These are phyloP conservation scores for Rachicladosporium sp. DNA, from an alignment of 2,329 filamentous ascomycete genomes.

Conservation along the genomic window DNA sequence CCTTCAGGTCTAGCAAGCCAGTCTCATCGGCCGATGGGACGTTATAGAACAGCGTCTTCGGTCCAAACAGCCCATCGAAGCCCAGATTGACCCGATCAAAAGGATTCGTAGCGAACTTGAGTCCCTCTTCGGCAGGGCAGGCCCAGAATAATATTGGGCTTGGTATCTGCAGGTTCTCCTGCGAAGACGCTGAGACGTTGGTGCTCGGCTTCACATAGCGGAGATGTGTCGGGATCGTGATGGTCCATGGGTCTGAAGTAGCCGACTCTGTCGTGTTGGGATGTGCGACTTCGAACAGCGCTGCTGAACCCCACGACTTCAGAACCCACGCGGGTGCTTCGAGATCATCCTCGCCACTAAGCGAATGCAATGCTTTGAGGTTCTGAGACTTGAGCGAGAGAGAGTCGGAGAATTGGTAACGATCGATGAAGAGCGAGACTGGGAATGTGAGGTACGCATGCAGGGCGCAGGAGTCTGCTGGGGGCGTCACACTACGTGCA, in stretches of 20 bases:
- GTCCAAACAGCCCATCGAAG: conserved; percentile 69
- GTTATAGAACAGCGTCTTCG: conserved; percentile 75
- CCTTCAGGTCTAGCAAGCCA: conserved; percentile 23
- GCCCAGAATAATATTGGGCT: conserved; percentile 88
- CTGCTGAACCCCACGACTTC: conserved; percentile 62
- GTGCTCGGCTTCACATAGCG: conserved; percentile 59
- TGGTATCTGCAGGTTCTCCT: conserved; percentile 51
- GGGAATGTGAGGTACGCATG: conserved; percentile 78
- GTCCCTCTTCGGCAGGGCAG: conserved; percentile 51
- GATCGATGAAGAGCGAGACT: conserved; percentile 69
- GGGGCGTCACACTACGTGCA: conserved; percentile 34
- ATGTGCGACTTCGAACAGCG: conserved; percentile 58
- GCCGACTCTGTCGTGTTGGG: conserved; percentile 6
- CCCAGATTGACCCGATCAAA: conserved; percentile 80
- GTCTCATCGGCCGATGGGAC: conserved; percentile 23
- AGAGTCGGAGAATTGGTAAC: conserved; percentile 66
- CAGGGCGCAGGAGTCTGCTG: conserved; percentile 49
- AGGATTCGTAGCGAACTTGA: conserved; percentile 62
- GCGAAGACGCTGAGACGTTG: conserved; percentile 27
- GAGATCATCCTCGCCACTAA: conserved; percentile 69
- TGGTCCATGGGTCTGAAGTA: conserved; percentile 40
- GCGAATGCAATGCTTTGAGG: conserved; percentile 53
- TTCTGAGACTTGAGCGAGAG: conserved; percentile 75
- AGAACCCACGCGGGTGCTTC: conserved; percentile 80
- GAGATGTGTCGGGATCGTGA: conserved; percentile 69